Conservation (phyloP, 257 asterid species). For the Fraxinus excelsior region DNA sequence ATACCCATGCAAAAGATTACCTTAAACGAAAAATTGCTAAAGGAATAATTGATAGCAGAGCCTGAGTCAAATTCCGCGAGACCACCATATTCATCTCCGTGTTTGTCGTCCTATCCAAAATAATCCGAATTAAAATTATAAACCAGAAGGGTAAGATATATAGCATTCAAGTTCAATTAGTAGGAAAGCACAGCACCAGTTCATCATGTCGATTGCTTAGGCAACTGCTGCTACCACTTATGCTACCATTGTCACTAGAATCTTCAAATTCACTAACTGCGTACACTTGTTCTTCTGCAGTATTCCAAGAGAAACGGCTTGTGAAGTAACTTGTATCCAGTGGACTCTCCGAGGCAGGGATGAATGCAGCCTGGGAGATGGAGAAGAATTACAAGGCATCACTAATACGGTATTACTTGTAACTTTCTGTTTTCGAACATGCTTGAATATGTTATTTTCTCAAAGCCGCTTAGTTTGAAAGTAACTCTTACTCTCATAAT, state of each 20-base stretch:
- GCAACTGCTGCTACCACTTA: slow-evolving; percentile 84
- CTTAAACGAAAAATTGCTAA: slow-evolving; percentile 97
- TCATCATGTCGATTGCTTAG: slow-evolving; percentile 93
- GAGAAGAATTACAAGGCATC: slow-evolving; percentile 17
- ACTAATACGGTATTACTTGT: background rate
- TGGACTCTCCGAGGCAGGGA: slow-evolving; percentile 94
- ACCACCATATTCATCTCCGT: slow-evolving; percentile 80
- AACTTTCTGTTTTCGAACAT: background rate
- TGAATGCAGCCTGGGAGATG: slow-evolving; percentile 80
- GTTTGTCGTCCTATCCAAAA: slow-evolving; percentile 28
- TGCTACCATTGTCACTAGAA: slow-evolving; percentile 81
- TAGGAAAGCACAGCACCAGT: slow-evolving; percentile 44
- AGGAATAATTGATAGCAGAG: slow-evolving; percentile 77
- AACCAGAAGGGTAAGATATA: background rate
- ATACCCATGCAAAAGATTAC: slow-evolving; percentile 36
- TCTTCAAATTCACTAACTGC: slow-evolving; percentile 85
- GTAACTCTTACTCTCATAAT: background rate
- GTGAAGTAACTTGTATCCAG: slow-evolving; percentile 93
- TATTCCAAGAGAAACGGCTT: slow-evolving; percentile 91
- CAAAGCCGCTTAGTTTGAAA: background rate
- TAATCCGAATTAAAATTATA: background rate
- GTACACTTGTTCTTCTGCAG: slow-evolving; percentile 85
- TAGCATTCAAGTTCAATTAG: background rate
- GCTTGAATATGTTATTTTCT: background rate
- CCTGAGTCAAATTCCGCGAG: slow-evolving; percentile 67